Evolutionary conservation across 1,284 basidiomycete species (phyloP).

Genomic region (Bjerkandera adusta): DNA sequence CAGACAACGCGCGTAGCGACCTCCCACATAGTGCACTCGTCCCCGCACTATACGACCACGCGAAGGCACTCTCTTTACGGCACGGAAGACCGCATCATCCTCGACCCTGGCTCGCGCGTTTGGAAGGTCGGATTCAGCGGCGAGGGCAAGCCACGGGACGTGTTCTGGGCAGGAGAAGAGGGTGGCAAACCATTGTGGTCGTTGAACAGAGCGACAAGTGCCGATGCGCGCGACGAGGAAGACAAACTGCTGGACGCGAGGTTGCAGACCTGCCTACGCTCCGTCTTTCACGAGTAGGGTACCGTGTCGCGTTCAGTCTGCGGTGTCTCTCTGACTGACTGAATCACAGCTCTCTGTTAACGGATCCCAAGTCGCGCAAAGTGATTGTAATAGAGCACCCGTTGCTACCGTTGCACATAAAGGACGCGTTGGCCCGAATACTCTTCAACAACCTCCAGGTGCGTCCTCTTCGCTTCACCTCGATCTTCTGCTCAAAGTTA

Average conservation of each 20-base stretch:
- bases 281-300: constrained; percentile 84
- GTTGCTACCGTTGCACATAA: constrained; percentile 81
- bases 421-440: constrained; percentile 83
- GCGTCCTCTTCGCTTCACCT: neutral
- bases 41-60: constrained; percentile 76
- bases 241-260: constrained; percentile 67
- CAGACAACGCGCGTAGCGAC: constrained; percentile 43
- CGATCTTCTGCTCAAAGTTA: constrained; percentile 4
- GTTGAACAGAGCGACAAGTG: constrained; percentile 51
- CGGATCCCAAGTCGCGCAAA: constrained; percentile 92
- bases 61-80: constrained; percentile 80
- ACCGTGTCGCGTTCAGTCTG: constrained; percentile 1
- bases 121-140: constrained; percentile 92
- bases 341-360: constrained; percentile 68
- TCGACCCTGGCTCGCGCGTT: constrained; percentile 80
- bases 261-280: constrained; percentile 67
- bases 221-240: constrained; percentile 65
- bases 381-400: constrained; percentile 92
- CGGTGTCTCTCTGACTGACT: constrained; percentile 19
- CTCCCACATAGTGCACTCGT: constrained; percentile 55
- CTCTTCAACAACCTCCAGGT: constrained; percentile 92
- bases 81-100: constrained; percentile 81
- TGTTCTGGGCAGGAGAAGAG: constrained; percentile 55
- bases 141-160: constrained; percentile 78
- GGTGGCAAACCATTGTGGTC: constrained; percentile 55